Conservation (phyloP, 148 eudicot genomes). For the Chenopodium suecicum region DNA sequence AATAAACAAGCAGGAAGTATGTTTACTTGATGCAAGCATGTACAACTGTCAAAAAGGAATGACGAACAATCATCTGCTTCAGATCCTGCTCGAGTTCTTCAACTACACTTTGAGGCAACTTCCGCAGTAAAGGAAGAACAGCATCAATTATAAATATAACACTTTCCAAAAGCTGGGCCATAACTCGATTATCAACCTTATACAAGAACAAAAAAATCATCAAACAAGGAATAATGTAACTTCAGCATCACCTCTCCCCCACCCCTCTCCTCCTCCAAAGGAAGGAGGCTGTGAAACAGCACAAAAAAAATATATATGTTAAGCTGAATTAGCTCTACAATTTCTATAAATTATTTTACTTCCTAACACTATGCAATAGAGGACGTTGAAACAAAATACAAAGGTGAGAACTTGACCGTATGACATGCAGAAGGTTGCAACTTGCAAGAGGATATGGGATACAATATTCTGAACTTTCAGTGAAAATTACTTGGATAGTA, state of each 20-base stretch:
- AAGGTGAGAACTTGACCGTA: background rate
- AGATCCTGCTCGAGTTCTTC: conserved; percentile 96
- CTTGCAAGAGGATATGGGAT: background rate
- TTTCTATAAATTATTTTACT: background rate
- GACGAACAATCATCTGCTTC: conserved; percentile 96
- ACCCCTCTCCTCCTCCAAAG: background rate
- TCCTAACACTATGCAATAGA: background rate
- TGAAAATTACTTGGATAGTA: background rate
- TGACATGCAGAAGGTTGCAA: background rate
- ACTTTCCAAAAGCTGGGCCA: conserved; percentile 79
- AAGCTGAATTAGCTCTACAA: background rate
- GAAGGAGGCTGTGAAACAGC: background rate
- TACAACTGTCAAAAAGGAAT: conserved; percentile 93
- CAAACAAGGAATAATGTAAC: background rate
- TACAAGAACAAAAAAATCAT: conserved; percentile 27
- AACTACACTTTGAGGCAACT: conserved; percentile 70
- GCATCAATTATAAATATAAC: conserved; percentile 80
- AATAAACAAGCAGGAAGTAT: conserved; percentile 10
- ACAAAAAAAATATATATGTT: background rate
- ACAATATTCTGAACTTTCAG: background rate
- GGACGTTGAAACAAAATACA: background rate
- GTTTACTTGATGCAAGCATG: conserved; percentile 95
- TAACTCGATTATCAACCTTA: conserved; percentile 79
- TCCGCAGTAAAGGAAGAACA: conserved; percentile 82
- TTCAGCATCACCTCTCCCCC: background rate